Evolutionary conservation across 2,329 filamentous ascomycete species (phyloP).

Genomic region (Colletotrichum musae): DNA sequence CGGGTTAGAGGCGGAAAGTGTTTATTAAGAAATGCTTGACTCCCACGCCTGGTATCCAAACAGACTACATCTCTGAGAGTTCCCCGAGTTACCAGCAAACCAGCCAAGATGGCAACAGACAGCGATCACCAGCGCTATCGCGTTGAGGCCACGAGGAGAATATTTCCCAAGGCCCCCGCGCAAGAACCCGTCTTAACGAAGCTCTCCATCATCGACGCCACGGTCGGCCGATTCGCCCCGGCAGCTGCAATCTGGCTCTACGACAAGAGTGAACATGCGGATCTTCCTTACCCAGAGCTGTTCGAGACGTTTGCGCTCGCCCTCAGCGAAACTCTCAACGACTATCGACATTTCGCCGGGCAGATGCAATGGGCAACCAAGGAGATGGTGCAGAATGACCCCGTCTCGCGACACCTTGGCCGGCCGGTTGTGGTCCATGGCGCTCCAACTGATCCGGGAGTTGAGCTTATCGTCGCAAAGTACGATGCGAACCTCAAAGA

Average conservation of each 20-base stretch:
- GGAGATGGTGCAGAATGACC: conserved; percentile 42
- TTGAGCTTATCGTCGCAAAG: conserved; percentile 54
- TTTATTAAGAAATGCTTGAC: no score
- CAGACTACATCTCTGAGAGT: no score
- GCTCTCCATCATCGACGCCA: conserved; percentile 60
- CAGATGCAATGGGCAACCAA: conserved; percentile 55
- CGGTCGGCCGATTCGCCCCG: conserved; percentile 55
- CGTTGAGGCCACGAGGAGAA: conserved; percentile 1
- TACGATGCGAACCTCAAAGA: conserved; percentile 47
- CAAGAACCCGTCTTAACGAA: not conserved
- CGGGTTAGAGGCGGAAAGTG: no score
- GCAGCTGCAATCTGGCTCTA: conserved; percentile 62
- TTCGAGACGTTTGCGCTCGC: conserved; percentile 34
- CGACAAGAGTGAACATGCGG: conserved; percentile 45
- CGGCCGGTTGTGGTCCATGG: conserved; percentile 55
- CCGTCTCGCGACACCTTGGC: conserved; percentile 49
- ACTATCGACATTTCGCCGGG: conserved; percentile 60
- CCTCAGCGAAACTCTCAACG: conserved; percentile 52
- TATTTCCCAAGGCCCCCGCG: conserved; percentile 11
- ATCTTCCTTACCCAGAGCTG: conserved; percentile 23
- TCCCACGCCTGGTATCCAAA: no score
- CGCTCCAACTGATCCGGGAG: conserved; percentile 55
- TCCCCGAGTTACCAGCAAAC: no score
- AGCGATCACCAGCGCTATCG: not conserved
- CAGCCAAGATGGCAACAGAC: no score